phyloP scores from a whole-genome alignment of 2,329 filamentous ascomycete genomes.

The Botryotinia convoluta region DNA sequence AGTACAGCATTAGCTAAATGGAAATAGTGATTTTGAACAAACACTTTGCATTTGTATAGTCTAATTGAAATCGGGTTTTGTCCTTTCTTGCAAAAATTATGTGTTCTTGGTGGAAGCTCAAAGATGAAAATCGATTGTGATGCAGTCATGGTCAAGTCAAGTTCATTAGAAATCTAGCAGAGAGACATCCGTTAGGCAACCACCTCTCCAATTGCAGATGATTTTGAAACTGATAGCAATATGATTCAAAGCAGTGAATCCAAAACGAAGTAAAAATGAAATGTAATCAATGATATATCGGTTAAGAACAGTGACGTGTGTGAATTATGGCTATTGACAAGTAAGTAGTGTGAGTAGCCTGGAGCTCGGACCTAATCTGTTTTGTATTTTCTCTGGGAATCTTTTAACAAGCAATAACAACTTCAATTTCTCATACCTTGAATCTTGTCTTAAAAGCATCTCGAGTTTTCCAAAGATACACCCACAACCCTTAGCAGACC shows the following conservation, averaged over 20 bases:
- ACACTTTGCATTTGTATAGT: neutral
- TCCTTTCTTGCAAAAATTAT: too few relatives aligned
- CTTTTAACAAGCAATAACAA: neutral
- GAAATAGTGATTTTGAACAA: neutral
- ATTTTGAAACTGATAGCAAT: too few relatives aligned
- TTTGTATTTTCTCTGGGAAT: too few relatives aligned
- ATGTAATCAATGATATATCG: too few relatives aligned
- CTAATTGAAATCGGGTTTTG: fast-evolving
- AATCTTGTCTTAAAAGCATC: neutral
- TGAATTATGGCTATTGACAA: neutral
- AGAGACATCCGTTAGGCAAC: neutral
- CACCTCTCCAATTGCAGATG: too few relatives aligned
- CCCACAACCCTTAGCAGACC: neutral
- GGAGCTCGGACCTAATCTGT: neutral
- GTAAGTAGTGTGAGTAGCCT: neutral
- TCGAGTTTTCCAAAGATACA: neutral
- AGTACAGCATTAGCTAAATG: neutral
- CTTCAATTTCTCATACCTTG: neutral
- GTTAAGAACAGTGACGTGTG: neutral
- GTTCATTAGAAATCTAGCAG: neutral
- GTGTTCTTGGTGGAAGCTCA: neutral
- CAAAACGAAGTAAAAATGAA: too few relatives aligned
- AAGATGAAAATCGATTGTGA: neutral
- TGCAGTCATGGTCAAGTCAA: fast-evolving
- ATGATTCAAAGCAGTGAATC: neutral